Evolutionary conservation across 805 yeast species (phyloP), one percentile per base, ranked within the genome.

Genomic region (Schwanniomyces pseudopolymorphus): DNA sequence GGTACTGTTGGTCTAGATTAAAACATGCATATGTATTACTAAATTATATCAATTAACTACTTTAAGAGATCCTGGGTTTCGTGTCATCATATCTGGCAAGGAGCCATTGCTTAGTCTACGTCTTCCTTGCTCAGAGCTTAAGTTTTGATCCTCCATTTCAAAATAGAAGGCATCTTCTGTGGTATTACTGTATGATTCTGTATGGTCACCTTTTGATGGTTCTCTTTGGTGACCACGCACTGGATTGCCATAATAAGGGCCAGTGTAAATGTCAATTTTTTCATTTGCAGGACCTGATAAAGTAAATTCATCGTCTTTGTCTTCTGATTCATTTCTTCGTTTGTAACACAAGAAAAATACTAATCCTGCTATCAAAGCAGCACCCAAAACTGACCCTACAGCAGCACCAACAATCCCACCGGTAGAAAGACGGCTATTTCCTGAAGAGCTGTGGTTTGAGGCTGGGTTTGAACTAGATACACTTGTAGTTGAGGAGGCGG

Each of bases 101-200:
- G 83, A 78, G 14, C 83, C 81, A 49, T 79, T 72, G 56, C 83
- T 77, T 48, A 79, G 67, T 49, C 81, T 69, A 50, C 80, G 68
- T 40, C 79, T 70, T 17, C 80, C 80, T 47, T 58, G 58, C 46
- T 66, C 77, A 13, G 66, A 60, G 16, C 52, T 36, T 21, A 36
- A 42, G 25, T 48, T 46, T 21, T 52, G 44, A 5, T 44, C 48
- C 19, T 44, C 55, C n/a, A 43, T 43, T 39, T 45, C 45, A 20
- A 40, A 60, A 43, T 50, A 56, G 44, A 56, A 58, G 36, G 41
- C 44, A 33, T 60, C 63, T 20, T 60, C 65, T 22, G 51, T 52
- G 16, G 42, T 51, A n/a, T 50, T 41, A 20, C 49, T 45, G 33
- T 39, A 22, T 25, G 50, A 47, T 37, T 50, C 48, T 36, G 47